Percentiles rank a stretch among this genome's conserved stretches.
phyloP scores from a whole-genome alignment of 495 filamentous ascomycete genomes.

The Penicillium egyptiacum region DNA sequence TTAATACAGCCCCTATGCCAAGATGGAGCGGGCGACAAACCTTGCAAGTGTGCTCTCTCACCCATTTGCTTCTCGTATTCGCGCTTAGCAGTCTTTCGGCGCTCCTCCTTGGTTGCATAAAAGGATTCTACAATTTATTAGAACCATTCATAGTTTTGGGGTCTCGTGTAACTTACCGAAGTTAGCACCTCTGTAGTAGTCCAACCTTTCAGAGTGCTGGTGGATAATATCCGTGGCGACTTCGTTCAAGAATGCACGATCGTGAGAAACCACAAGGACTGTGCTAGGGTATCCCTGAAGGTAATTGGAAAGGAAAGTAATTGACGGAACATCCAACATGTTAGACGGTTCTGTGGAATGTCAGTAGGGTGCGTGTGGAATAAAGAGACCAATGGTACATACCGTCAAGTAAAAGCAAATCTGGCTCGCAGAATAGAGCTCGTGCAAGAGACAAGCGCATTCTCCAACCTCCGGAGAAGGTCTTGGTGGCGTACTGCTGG shows the following conservation, averaged over 20 bases:
- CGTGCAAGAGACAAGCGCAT: conserved; percentile 95
- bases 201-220: conserved; percentile 93
- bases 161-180: conserved; percentile 56
- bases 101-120: conserved; percentile 96
- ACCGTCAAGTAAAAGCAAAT: conserved; percentile 90
- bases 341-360: conserved; percentile 80
- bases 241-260: conserved; percentile 98
- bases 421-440: conserved; percentile 97
- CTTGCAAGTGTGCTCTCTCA: conserved; percentile 82
- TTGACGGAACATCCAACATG: conserved; percentile 99
- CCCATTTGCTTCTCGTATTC: conserved; percentile 99
- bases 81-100: conserved; percentile 91
- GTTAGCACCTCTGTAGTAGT: conserved; percentile 98
- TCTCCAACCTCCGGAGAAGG: conserved; percentile 99
- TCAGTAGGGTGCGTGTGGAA: conserved; percentile 22
- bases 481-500: conserved; percentile 91
- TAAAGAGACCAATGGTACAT: conserved; percentile 12
- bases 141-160: conserved; percentile 1
- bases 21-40: conserved; percentile 23
- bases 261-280: conserved; percentile 95
- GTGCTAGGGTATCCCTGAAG: conserved; percentile 93
- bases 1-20: conserved; percentile 11
- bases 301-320: conserved; percentile 96
- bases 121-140: conserved; percentile 68
- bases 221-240: conserved; percentile 99